These are phyloP conservation scores for Pichia sp. DNA, from an alignment of 1,139 yeast genomes.

Conservation along the genomic window DNA sequence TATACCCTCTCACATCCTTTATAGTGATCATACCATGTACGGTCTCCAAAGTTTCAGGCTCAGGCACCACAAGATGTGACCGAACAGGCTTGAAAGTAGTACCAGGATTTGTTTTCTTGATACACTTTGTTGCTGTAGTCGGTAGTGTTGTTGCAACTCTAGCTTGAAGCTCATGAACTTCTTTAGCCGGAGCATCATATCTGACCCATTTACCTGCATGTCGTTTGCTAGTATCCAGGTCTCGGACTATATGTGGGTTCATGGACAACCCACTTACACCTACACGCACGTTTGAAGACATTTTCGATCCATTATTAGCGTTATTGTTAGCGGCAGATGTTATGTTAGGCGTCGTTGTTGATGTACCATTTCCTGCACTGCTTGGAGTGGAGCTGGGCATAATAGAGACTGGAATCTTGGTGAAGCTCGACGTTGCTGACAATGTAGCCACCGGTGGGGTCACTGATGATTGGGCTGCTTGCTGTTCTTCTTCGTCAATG, in stretches of 20 bases:
- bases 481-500: too few species aligned
- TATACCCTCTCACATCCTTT: slow-evolving; percentile 11
- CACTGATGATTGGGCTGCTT: too few species aligned
- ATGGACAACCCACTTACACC: slow-evolving; percentile 15
- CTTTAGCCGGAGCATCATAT: slow-evolving; percentile 1
- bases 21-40: slow-evolving; percentile 5
- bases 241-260: slow-evolving; percentile 15
- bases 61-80: neutral
- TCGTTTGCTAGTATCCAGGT: slow-evolving; percentile 13
- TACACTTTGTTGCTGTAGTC: neutral
- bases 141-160: neutral
- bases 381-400: neutral
- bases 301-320: slow-evolving; percentile 2
- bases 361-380: neutral
- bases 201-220: slow-evolving; percentile 12
- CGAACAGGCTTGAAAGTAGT: neutral
- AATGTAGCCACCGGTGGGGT: neutral
- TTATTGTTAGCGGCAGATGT: neutral
- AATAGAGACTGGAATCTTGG: too few species aligned
- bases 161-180: too few species aligned
- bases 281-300: slow-evolving; percentile 14
- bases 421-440: too few species aligned
- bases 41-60: slow-evolving; percentile 1
- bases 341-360: neutral
- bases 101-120: neutral